Conservation (phyloP, 129 eudicot species). For the Cynara cardunculus region DNA sequence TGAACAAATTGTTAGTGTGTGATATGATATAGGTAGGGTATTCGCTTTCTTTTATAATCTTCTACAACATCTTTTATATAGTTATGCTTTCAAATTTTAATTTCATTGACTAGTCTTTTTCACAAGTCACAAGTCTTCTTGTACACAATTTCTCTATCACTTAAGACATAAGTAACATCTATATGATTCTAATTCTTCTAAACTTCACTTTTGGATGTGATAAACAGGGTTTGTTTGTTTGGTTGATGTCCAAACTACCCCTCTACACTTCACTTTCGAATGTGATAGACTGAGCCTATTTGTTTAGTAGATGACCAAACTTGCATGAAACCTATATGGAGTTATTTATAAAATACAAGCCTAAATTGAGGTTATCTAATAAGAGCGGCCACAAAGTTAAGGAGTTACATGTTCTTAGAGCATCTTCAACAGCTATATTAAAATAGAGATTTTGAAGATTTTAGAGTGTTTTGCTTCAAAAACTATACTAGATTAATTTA, state of each 20-base stretch:
- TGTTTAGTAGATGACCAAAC: background rate
- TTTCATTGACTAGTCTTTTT: background rate
- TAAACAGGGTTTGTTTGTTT: background rate
- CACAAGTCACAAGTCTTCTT: background rate
- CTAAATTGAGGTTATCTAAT: constrained; percentile 4
- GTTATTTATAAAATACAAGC: background rate
- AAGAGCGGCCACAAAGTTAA: background rate
- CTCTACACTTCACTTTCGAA: too few species aligned
- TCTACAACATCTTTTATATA: too few species aligned
- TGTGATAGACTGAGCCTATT: too few species aligned
- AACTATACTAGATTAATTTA: too few species aligned
- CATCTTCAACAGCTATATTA: background rate
- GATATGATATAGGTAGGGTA: background rate
- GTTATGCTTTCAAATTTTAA: background rate
- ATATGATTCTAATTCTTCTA: background rate
- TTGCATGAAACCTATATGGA: background rate
- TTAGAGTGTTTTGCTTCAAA: background rate
- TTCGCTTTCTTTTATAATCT: background rate
- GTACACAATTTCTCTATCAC: too few species aligned
- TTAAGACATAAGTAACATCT: background rate
- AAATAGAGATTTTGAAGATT: too few species aligned
- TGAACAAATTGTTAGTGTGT: background rate
- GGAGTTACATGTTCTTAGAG: background rate
- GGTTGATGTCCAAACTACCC: background rate
- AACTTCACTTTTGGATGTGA: background rate